Conservation (phyloP, 352 stramenopile genomes). For the Phytophthora agathidicida region DNA sequence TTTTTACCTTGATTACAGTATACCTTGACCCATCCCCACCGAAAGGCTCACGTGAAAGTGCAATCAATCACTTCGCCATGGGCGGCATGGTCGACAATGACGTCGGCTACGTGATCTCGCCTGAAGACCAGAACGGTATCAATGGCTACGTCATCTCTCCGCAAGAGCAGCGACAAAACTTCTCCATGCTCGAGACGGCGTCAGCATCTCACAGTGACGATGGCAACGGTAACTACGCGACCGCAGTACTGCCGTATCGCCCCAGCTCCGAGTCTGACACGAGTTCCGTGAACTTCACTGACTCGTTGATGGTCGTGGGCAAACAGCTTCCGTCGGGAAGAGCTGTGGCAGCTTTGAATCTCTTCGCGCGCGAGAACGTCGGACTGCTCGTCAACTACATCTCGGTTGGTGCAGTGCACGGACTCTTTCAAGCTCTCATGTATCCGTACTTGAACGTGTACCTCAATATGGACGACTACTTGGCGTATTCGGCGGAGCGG, state of each 20-base stretch:
- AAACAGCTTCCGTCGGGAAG: constrained; percentile 32
- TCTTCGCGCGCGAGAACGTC: constrained; percentile 47
- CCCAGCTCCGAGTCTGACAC: constrained; percentile 27
- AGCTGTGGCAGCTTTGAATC: constrained; percentile 31
- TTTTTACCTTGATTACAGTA: too few species aligned
- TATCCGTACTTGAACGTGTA: constrained; percentile 81
- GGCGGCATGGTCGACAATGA: constrained; percentile 8
- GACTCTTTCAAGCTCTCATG: constrained; percentile 55
- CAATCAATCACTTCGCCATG: too few species aligned
- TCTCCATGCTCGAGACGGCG: constrained; percentile 46
- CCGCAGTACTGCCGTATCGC: constrained; percentile 36
- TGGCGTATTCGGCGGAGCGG: constrained; percentile 53
- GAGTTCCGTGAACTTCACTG: constrained; percentile 38
- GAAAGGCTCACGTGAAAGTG: too few species aligned
- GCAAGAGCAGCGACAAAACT: constrained; percentile 31
- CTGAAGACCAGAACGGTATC: constrained; percentile 17
- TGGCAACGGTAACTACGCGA: constrained; percentile 24
- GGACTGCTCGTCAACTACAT: constrained; percentile 65
- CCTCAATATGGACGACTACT: constrained; percentile 75
- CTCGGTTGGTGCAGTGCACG: constrained; percentile 53
- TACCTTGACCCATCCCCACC: too few species aligned
- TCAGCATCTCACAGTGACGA: constrained; percentile 31
- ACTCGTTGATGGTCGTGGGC: constrained; percentile 32
- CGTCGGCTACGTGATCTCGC: constrained; percentile 29
- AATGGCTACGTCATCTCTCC: constrained; percentile 31